Evolutionary conservation across 805 yeast species (phyloP), one percentile per base, ranked within the genome.

Genomic region (Candida ortonii): DNA sequence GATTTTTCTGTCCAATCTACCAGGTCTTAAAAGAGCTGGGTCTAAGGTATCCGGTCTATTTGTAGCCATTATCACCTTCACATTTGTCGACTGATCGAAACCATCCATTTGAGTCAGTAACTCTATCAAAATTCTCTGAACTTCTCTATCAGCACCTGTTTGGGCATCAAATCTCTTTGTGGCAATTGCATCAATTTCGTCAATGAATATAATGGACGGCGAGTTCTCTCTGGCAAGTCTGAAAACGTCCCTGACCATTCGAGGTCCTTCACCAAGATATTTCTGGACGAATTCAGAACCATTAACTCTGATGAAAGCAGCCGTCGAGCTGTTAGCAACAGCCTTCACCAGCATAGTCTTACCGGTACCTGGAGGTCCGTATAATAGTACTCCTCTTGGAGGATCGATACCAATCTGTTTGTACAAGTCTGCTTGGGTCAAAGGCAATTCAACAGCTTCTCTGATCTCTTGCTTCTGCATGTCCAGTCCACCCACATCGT

Each of bases 321-420:
- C 98, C 1, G 95, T 85, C 3, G 97, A 83, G 38, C 90, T 80
- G 64, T 93, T 90, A 9, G 99, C 99, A 29, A 93, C 99, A 0
- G 99, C 98, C 64, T 93, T 93, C 30, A 93, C 99, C 58, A 93
- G 74, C 97, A 93, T 89, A 15, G 99, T 93, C 63, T 93, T 93
- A 54, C 99, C 99, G 1, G 98, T 93, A 60, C 99, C 99, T 30
- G 99, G 99, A 8, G 98, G 97, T n/a, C 99, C 99, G 64, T 93
- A 93, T 42, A 93, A 70, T 49, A 93, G 66, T 19, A 93, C 98
- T 53, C 99, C 99, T 49, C 97, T 80, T 44, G 99, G 99, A 13
- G 98, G 98, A 54, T 93, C 97, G 47, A 93, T 89, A 65, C 99
- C 99, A 55, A 93, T 93, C 64, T 93, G 97, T 55, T 86, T 84